Evolutionary conservation across 208 protist genomes (phyloP).

Genomic region (Crithidia thermophila): DNA sequence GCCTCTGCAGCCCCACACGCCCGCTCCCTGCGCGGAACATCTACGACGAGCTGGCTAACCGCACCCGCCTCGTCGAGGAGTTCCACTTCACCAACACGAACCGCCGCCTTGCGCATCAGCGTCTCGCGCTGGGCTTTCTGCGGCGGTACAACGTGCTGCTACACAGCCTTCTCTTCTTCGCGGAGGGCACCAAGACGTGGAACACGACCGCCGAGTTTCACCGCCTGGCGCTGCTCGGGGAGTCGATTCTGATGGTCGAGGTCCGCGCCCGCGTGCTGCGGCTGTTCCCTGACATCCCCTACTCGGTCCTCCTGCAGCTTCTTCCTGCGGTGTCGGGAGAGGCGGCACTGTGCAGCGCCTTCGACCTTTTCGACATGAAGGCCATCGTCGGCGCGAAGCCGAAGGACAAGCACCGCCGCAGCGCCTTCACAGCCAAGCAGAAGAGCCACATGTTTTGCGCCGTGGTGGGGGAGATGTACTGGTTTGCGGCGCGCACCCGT

Average conservation of each 20-base stretch:
- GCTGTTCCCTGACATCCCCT: slow-evolving; percentile 63
- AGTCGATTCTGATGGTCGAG: slow-evolving; percentile 58
- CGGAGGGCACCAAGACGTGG: slow-evolving; percentile 59
- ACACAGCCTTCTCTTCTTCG: slow-evolving; percentile 84
- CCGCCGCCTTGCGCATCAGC: slow-evolving; percentile 47
- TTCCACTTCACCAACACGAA: slow-evolving; percentile 62
- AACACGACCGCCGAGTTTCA: slow-evolving; percentile 78
- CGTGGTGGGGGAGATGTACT: slow-evolving; percentile 82
- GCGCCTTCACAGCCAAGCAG: slow-evolving; percentile 9
- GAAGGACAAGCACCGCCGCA: not conserved
- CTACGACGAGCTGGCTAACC: slow-evolving; percentile 66
- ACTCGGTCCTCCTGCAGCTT: slow-evolving; percentile 27
- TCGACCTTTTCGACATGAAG: slow-evolving; percentile 54
- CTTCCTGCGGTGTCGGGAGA: slow-evolving; percentile 35
- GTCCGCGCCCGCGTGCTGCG: slow-evolving; percentile 62
- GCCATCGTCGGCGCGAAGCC: slow-evolving; percentile 32
- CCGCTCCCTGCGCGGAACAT: slow-evolving; percentile 59
- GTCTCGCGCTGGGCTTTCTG: slow-evolving; percentile 65
- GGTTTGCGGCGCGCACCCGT: slow-evolving; percentile 81
- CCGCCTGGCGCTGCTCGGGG: slow-evolving; percentile 71
- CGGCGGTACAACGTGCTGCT: slow-evolving; percentile 88
- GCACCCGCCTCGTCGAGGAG: slow-evolving; percentile 71
- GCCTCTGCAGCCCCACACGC: slow-evolving; percentile 54
- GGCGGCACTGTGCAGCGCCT: slow-evolving; percentile 43
- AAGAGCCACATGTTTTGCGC: slow-evolving; percentile 79